phyloP scores from a whole-genome alignment of 495 filamentous ascomycete species.

The Aspergillus cavernicola region DNA sequence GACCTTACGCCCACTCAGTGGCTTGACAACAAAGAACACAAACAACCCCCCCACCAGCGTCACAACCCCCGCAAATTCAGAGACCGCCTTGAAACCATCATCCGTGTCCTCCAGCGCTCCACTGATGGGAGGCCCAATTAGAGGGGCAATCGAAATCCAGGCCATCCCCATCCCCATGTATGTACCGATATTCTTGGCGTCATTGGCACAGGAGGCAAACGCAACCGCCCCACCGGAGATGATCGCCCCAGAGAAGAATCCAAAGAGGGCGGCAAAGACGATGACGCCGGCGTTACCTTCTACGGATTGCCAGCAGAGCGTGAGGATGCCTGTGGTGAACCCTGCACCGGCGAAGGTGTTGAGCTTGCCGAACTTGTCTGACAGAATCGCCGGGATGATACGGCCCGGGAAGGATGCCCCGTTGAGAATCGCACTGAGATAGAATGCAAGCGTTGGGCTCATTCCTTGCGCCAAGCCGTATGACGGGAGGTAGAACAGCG shows the following conservation, averaged over 20 bases:
- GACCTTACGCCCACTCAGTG: background rate
- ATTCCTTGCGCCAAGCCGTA: constrained; percentile 5
- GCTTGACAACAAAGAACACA: constrained; percentile 6
- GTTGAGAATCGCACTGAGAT: constrained; percentile 13
- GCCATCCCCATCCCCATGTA: constrained; percentile 55
- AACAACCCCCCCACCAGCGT: constrained; percentile 21
- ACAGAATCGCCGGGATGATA: constrained; percentile 6
- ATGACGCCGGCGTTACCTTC: constrained; percentile 28
- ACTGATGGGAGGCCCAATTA: constrained; percentile 53
- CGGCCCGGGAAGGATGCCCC: constrained; percentile 10
- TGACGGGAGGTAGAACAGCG: constrained; percentile 10
- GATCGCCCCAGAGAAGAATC: constrained; percentile 38
- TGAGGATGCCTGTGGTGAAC: constrained; percentile 24
- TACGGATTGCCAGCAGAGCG: constrained; percentile 25
- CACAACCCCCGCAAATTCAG: constrained; percentile 46
- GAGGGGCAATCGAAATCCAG: constrained; percentile 34
- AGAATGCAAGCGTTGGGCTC: constrained; percentile 9
- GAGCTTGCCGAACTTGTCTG: constrained; percentile 9
- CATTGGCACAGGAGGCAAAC: constrained; percentile 36
- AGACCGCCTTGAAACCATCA: constrained; percentile 33
- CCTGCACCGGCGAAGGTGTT: constrained; percentile 11
- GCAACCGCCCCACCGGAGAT: constrained; percentile 42
- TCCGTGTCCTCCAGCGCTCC: constrained; percentile 45
- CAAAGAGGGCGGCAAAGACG: constrained; percentile 27
- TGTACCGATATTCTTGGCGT: constrained; percentile 47